A percentile compares a stretch with the other conserved stretches of the same genome.
Evolutionary conservation across 495 filamentous ascomycete genomes (phyloP).

Genomic region (Astrothelium macrocarpum): DNA sequence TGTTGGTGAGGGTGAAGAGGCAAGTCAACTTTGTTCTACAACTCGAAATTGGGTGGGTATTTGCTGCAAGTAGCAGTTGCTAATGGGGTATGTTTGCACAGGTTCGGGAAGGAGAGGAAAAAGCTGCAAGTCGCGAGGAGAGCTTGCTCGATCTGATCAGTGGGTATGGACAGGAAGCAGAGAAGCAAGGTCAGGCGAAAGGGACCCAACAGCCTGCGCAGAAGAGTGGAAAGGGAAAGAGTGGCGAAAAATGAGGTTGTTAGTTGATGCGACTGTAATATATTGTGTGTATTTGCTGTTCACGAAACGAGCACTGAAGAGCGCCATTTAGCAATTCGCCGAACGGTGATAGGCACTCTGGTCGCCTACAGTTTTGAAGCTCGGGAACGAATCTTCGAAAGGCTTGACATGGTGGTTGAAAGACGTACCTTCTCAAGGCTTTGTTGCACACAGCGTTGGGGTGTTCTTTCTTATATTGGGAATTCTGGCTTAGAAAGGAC

Average conservation of each 20-base stretch:
- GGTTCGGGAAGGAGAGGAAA: constrained; percentile 12
- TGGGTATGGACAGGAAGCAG: constrained; percentile 15
- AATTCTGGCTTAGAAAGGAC: too few relatives aligned
- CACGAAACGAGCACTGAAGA: too few relatives aligned
- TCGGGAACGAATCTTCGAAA: too few relatives aligned
- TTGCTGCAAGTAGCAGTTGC: neutral
- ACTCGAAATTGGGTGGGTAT: neutral
- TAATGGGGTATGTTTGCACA: neutral
- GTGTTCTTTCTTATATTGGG: too few relatives aligned
- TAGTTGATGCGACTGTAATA: neutral
- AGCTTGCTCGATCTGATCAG: constrained; percentile 23
- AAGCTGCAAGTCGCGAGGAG: constrained; percentile 16
- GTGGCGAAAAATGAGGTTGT: constrained; percentile 19
- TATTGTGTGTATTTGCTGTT: neutral
- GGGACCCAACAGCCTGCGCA: constrained; percentile 6
- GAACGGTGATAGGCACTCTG: too few relatives aligned
- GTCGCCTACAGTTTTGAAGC: too few relatives aligned
- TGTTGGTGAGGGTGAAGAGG: constrained; percentile 19
- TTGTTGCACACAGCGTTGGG: too few relatives aligned
- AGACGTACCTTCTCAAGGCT: too few relatives aligned
- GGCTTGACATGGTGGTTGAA: too few relatives aligned
- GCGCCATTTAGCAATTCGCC: too few relatives aligned
- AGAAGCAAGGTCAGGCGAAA: constrained; percentile 12
- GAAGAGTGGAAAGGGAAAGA: constrained; percentile 20
- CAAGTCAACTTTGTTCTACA: neutral